Evolutionary conservation across 352 stramenopile genomes (phyloP).

Genomic region (Lagenidium giganteum): DNA sequence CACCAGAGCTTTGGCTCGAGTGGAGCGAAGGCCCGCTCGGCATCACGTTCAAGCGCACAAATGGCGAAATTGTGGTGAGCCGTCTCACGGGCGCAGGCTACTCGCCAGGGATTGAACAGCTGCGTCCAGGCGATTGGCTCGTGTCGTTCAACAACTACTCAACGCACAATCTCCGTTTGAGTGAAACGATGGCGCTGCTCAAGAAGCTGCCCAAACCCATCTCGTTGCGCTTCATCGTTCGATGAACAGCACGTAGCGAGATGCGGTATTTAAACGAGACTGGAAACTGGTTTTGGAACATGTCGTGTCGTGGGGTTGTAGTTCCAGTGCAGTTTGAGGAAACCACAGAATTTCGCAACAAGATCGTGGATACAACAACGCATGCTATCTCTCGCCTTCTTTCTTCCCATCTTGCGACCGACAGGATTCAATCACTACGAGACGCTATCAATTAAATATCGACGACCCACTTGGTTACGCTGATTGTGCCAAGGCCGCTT

Average conservation of each 20-base stretch:
- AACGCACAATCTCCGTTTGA: slow-evolving; percentile 51
- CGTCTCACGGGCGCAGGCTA: slow-evolving; percentile 66
- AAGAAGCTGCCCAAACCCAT: slow-evolving; percentile 71
- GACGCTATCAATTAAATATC: too few species aligned
- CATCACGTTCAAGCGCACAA: slow-evolving; percentile 78
- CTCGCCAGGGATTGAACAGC: slow-evolving; percentile 55
- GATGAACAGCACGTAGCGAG: slow-evolving; percentile 31
- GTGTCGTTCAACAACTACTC: slow-evolving; percentile 69
- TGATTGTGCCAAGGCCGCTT: too few species aligned
- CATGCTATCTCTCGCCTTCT: too few species aligned
- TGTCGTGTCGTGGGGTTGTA: too few species aligned
- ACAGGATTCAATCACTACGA: too few species aligned
- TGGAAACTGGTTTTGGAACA: background rate
- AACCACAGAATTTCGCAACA: too few species aligned
- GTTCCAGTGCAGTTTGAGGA: too few species aligned
- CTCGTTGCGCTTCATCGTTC: slow-evolving; percentile 77
- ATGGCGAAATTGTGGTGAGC: slow-evolving; percentile 73
- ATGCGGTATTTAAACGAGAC: too few species aligned
- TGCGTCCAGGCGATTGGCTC: slow-evolving; percentile 68
- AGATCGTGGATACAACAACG: too few species aligned
- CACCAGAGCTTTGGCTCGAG: slow-evolving; percentile 63
- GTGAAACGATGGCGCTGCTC: slow-evolving; percentile 79
- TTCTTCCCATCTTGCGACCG: too few species aligned
- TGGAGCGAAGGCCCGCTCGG: slow-evolving; percentile 69
- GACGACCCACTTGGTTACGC: too few species aligned